Evolutionary conservation across 768 basidiomycete genomes (phyloP).

Genomic region (Cyathus striatus): DNA sequence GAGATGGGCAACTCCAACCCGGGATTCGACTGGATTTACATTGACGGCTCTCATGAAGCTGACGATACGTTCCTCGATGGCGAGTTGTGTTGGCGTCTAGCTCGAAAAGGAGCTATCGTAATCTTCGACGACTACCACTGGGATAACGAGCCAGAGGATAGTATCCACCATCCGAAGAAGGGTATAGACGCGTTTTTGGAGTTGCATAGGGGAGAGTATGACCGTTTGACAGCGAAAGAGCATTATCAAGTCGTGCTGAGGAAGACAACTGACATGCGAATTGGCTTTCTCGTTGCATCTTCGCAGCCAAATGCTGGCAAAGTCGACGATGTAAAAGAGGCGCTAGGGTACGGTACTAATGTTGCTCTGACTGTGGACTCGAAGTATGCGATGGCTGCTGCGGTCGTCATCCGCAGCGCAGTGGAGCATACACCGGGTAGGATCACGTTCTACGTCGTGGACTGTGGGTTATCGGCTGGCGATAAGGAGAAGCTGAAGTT

Average conservation of each 20-base stretch:
- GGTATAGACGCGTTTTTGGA: slow-evolving; percentile 51
- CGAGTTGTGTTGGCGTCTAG: slow-evolving; percentile 53
- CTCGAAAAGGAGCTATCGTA: slow-evolving; percentile 42
- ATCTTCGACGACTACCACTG: slow-evolving; percentile 59
- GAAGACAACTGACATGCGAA: slow-evolving; percentile 47
- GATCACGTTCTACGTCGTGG: slow-evolving; percentile 45
- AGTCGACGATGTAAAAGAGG: too few relatives aligned
- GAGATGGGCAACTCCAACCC: slow-evolving; percentile 26
- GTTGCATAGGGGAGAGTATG: slow-evolving; percentile 46
- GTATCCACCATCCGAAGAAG: slow-evolving; percentile 48
- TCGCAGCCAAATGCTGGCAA: background rate
- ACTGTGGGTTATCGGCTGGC: slow-evolving; percentile 34
- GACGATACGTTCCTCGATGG: slow-evolving; percentile 60
- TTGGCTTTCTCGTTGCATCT: slow-evolving; percentile 38
- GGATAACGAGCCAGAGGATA: slow-evolving; percentile 40
- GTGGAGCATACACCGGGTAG: slow-evolving; percentile 27
- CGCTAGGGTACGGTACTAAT: slow-evolving; percentile 42
- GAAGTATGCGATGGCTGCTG: slow-evolving; percentile 40
- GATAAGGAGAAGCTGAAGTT: slow-evolving; percentile 25
- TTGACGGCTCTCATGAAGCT: slow-evolving; percentile 56
- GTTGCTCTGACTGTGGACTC: slow-evolving; percentile 39
- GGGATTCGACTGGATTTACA: slow-evolving; percentile 56
- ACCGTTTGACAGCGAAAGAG: slow-evolving; percentile 25
- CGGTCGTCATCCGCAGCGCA: slow-evolving; percentile 41
- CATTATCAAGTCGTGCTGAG: slow-evolving; percentile 49